These are phyloP conservation scores for Sanguinoderma infundibulare DNA, from an alignment of 1,284 basidiomycete species.

Conservation along the genomic window DNA sequence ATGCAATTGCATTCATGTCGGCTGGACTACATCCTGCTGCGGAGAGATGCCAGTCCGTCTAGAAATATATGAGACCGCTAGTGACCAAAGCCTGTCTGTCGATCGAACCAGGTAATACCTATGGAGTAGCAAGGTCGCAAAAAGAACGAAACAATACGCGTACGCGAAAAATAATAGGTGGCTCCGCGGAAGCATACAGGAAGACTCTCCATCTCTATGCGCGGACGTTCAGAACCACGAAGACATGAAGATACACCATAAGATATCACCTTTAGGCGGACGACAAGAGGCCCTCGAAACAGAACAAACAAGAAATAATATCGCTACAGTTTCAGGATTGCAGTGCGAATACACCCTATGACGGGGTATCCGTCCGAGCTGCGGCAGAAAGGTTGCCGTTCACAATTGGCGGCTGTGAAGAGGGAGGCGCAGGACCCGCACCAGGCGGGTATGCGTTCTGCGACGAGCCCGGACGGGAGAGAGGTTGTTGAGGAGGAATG, in stretches of 20 bases:
- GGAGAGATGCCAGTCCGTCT: slow-evolving; percentile 24
- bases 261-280: slow-evolving; percentile 18
- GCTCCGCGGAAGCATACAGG: slow-evolving; percentile 16
- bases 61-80: slow-evolving; percentile 28
- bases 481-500: slow-evolving; percentile 36
- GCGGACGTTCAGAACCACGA: slow-evolving; percentile 11
- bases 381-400: slow-evolving; percentile 31
- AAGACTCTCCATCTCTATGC: slow-evolving; percentile 21
- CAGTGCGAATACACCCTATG: slow-evolving; percentile 25
- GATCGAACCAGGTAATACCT: slow-evolving; percentile 15
- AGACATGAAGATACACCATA: slow-evolving; percentile 17
- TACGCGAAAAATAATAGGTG: slow-evolving; percentile 11
- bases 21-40: slow-evolving; percentile 21
- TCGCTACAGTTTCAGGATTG: slow-evolving; percentile 23
- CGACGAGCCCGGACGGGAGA: slow-evolving; percentile 46
- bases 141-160: slow-evolving; percentile 17
- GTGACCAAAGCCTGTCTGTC: slow-evolving; percentile 11
- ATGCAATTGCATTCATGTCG: slow-evolving; percentile 14
- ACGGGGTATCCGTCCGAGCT: slow-evolving; percentile 33
- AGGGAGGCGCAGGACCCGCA: slow-evolving; percentile 35
- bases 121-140: slow-evolving; percentile 10
- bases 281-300: slow-evolving; percentile 6
- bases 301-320: slow-evolving; percentile 22
- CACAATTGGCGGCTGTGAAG: slow-evolving; percentile 37
- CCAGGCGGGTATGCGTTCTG: slow-evolving; percentile 53